These are phyloP conservation scores for Pseudogymnoascus sp. DNA, from an alignment of 2,329 filamentous ascomycete genomes.

Conservation along the genomic window DNA sequence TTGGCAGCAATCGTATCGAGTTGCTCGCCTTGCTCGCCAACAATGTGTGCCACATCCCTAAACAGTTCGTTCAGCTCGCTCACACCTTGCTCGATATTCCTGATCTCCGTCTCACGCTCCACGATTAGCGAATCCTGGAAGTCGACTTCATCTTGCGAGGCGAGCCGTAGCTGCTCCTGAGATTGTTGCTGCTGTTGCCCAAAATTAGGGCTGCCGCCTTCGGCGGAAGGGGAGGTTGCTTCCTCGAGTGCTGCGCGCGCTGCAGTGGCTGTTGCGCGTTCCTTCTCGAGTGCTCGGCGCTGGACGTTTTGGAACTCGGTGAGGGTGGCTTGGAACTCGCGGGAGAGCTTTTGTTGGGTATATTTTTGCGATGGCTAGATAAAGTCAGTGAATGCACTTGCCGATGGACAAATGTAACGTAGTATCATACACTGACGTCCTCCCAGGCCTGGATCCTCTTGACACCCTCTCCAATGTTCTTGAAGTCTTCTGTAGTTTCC, in stretches of 20 bases:
- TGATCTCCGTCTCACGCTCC: slow-evolving; percentile 93
- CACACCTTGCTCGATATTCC: slow-evolving; percentile 94
- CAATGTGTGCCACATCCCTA: slow-evolving; percentile 95
- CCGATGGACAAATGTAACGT: not conserved
- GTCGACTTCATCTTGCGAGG: slow-evolving; percentile 88
- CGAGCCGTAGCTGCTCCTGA: slow-evolving; percentile 71
- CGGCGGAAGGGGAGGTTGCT: slow-evolving; percentile 33
- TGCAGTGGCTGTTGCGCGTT: slow-evolving; percentile 76
- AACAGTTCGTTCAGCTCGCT: slow-evolving; percentile 95
- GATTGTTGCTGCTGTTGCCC: slow-evolving; percentile 53
- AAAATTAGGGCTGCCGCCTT: slow-evolving; percentile 30
- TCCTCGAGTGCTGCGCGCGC: slow-evolving; percentile 72
- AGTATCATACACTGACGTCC: slow-evolving; percentile 58
- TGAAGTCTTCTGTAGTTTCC: slow-evolving; percentile 78
- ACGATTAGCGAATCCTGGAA: slow-evolving; percentile 95
- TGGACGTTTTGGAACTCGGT: slow-evolving; percentile 92
- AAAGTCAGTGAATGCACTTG: not conserved
- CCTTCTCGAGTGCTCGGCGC: slow-evolving; percentile 81
- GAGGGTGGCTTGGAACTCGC: slow-evolving; percentile 83
- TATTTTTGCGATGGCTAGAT: slow-evolving; percentile 85
- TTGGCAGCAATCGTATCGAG: slow-evolving; percentile 84
- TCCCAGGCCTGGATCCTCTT: slow-evolving; percentile 87
- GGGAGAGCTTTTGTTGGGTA: slow-evolving; percentile 88
- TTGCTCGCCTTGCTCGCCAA: slow-evolving; percentile 84
- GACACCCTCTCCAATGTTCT: slow-evolving; percentile 84